Percentiles rank a stretch among this genome's conserved stretches.
These are phyloP conservation scores for Candida jianshihensis DNA, from an alignment of 805 yeast genomes.

Conservation along the genomic window DNA sequence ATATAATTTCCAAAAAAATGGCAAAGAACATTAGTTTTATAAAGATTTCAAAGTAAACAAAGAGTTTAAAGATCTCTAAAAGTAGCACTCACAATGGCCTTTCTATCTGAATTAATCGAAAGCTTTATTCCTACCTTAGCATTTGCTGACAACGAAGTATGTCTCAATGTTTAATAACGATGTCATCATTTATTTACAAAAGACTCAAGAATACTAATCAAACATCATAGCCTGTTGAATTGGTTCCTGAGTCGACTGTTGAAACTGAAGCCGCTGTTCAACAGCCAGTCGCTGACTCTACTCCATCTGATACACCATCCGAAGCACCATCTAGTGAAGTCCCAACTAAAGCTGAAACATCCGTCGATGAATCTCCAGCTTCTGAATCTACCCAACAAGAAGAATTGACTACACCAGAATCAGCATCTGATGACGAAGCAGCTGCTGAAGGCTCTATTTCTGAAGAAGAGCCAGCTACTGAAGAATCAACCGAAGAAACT, in stretches of 20 bases:
- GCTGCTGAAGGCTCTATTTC: constrained; percentile 8
- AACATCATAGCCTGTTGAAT: background rate
- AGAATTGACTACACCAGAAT: constrained; percentile 2
- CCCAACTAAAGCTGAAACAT: constrained; percentile 6
- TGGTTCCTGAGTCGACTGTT: constrained; percentile 6
- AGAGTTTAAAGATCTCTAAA: background rate
- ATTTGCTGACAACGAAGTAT: constrained; percentile 53
- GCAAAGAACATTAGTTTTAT: background rate
- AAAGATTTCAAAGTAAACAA: background rate
- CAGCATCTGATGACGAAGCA: constrained; percentile 11
- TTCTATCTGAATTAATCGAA: constrained; percentile 58
- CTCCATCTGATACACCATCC: background rate
- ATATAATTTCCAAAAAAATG: background rate
- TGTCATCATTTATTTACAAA: constrained; percentile 2
- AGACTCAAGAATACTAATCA: constrained; percentile 4
- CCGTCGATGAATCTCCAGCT: constrained; percentile 1
- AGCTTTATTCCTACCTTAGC: constrained; percentile 72
- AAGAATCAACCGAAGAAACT: constrained; percentile 5
- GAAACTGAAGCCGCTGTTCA: constrained; percentile 2
- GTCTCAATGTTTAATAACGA: background rate
- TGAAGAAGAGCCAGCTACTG: constrained; percentile 10
- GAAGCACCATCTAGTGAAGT: constrained; percentile 2
- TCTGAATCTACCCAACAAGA: background rate
- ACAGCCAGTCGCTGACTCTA: constrained; percentile 6
- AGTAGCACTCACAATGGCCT: constrained; percentile 8